A percentile compares a stretch with the other conserved stretches of the same genome.
phyloP scores from a whole-genome alignment of 2,329 filamentous ascomycete species.

The Paraconiothyrium brasiliense region DNA sequence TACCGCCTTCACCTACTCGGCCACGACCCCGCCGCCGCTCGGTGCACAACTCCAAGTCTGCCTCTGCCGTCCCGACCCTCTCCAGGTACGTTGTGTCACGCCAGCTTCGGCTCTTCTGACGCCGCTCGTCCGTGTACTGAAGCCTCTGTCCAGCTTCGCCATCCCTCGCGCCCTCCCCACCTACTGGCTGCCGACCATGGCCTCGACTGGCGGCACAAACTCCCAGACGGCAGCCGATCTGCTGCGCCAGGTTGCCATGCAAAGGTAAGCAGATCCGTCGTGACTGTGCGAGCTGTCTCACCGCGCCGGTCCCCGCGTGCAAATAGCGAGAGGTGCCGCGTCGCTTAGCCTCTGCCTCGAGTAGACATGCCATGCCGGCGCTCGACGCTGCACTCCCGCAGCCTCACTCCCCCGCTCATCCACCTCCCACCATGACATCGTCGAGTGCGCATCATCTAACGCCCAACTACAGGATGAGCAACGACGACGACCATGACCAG shows the following conservation, averaged over 20 bases:
- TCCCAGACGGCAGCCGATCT: conserved; percentile 63
- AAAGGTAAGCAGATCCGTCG: conserved; percentile 59
- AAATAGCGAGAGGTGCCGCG: conserved; percentile 8
- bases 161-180: conserved; percentile 40
- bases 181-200: conserved; percentile 41
- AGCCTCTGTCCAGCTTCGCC: conserved; percentile 47
- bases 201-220: conserved; percentile 53
- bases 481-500: conserved; percentile 78
- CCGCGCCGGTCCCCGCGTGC: conserved; percentile 4
- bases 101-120: not conserved
- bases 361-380: conserved; percentile 14
- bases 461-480: conserved; percentile 52
- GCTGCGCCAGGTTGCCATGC: conserved; percentile 66
- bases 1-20: conserved; percentile 32
- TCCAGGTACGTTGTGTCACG: conserved; percentile 46
- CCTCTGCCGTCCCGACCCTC: conserved; percentile 57
- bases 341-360: conserved; percentile 17
- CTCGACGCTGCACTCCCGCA: conserved; percentile 35
- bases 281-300: conserved; percentile 8
- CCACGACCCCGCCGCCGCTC: conserved; percentile 33
- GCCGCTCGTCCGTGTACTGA: not conserved
- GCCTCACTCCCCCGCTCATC: conserved; percentile 17
- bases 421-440: conserved; percentile 37
- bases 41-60: conserved; percentile 48
- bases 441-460: conserved; percentile 48